These are phyloP conservation scores for Aphanomyces cochlioides DNA, from an alignment of 352 stramenopile genomes.

Conservation along the genomic window DNA sequence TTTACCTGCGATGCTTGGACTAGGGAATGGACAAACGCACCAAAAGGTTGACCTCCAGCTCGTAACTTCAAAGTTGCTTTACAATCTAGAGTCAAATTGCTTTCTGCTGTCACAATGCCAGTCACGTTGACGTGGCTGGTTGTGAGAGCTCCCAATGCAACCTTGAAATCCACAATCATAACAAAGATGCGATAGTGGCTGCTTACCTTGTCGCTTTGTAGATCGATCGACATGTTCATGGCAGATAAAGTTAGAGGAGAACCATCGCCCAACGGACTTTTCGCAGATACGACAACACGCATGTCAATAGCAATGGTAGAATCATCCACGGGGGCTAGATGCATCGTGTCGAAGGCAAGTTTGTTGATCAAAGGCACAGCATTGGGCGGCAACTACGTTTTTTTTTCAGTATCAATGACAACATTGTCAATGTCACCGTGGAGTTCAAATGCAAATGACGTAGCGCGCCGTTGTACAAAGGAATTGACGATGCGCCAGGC, in stretches of 20 bases:
- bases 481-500: slow-evolving; percentile 18
- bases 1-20: slow-evolving; percentile 2
- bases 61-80: not conserved
- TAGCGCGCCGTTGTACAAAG: slow-evolving; percentile 22
- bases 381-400: slow-evolving; percentile 19
- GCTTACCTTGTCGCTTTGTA: not conserved
- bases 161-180: slow-evolving; percentile 7
- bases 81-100: slow-evolving; percentile 12
- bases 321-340: not conserved
- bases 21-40: slow-evolving; percentile 18
- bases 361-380: slow-evolving; percentile 19
- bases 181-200: no score
- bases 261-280: slow-evolving; percentile 22
- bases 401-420: not conserved
- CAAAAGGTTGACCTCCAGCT: slow-evolving; percentile 14
- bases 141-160: not conserved
- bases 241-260: slow-evolving; percentile 3
- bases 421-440: not conserved
- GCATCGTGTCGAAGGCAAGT: slow-evolving; percentile 14
- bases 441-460: slow-evolving; percentile 10
- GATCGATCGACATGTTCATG: slow-evolving; percentile 12
- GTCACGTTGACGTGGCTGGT: not conserved
- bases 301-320: not conserved
- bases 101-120: not conserved
- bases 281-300: slow-evolving; percentile 5